These are phyloP conservation scores for Westerdykella aurantiaca DNA, from an alignment of 2,329 filamentous ascomycete genomes.

Conservation along the genomic window DNA sequence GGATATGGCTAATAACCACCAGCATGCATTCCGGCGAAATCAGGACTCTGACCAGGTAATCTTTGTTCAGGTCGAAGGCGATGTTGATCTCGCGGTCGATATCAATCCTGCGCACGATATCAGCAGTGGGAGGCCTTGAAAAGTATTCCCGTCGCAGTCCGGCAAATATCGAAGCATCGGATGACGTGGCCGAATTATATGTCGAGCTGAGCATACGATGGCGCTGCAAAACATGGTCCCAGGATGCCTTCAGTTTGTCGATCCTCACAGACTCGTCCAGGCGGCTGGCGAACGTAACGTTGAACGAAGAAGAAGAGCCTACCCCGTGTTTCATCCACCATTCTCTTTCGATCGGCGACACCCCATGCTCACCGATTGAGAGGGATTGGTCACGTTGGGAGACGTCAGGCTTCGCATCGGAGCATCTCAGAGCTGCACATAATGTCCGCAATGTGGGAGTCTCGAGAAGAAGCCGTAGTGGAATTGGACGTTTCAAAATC, in stretches of 20 bases:
- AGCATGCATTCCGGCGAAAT: constrained; percentile 17
- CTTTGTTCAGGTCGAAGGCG: constrained; percentile 18
- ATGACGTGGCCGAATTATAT: constrained; percentile 1
- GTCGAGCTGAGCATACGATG: constrained; percentile 10
- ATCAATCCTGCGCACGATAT: constrained; percentile 1
- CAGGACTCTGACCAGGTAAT: constrained; percentile 21
- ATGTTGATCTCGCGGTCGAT: constrained; percentile 2
- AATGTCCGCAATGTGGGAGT: background rate
- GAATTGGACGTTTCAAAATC: background rate
- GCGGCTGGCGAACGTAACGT: constrained; percentile 17
- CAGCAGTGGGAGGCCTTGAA: background rate
- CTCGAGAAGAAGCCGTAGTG: background rate
- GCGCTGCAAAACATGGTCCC: constrained; percentile 14
- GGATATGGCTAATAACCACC: constrained; percentile 27
- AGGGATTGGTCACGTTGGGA: background rate
- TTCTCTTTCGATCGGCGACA: constrained; percentile 15
- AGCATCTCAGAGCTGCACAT: background rate
- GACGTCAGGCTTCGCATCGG: constrained; percentile 1
- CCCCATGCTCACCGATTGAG: background rate
- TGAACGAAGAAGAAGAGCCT: constrained; percentile 19
- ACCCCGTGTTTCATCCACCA: constrained; percentile 15
- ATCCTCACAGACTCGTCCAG: constrained; percentile 8
- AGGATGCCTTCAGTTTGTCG: constrained; percentile 11
- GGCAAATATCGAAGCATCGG: no score
- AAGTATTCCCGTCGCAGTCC: background rate